Evolutionary conservation across 176 grass and related monocot species (phyloP), one percentile per base, ranked within the genome.

Genomic region (Eremochloa ophiuroides): DNA sequence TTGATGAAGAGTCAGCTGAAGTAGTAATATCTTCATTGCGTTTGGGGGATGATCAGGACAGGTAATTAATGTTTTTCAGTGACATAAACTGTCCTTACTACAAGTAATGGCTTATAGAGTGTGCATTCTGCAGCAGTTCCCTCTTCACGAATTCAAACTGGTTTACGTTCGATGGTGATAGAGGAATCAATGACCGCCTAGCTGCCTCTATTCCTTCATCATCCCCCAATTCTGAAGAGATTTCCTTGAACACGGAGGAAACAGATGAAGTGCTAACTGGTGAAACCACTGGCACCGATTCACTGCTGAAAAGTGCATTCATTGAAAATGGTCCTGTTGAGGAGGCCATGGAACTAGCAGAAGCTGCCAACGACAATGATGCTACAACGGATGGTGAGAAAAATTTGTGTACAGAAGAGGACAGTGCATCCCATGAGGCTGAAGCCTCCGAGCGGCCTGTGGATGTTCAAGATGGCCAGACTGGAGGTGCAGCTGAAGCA

Each of bases 131-230:
- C 74, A 88, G 82, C 78, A 83, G 87, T 70, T 92, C 93, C 59
- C 79, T 90, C 60, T 90, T 95, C 62, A 92, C 90, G 22, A 90
- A 95, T 85, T 95, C 93, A 42, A 90, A 92, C 44, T 95, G 90
- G 87, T 95, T 95, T 88, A 86, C 90, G 7, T 95, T 92, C 81
- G 93, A 95, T 77, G 90, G 89, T 74, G 93, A 95, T 84, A 89
- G 79, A 85, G 87, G 80, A 46, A 86, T 64, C 14, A 92, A 68
- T 80, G 85, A 82, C 26, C 64, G 74, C 76, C 86, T 85, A 68
- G 73, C 67, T 71, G 86, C 72, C 43, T 86, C 93, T 34, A 6
- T 85, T 62, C 79, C 87, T 51, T 89, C 87, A 20, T 46, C 91
- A 68, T 93, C 86, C 33, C 91, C 84, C 4, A 85, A 87, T 69